Evolutionary conservation across 1,284 basidiomycete genomes (phyloP), one percentile per base, ranked within the genome.

Genomic region (Cerioporus squamosus): DNA sequence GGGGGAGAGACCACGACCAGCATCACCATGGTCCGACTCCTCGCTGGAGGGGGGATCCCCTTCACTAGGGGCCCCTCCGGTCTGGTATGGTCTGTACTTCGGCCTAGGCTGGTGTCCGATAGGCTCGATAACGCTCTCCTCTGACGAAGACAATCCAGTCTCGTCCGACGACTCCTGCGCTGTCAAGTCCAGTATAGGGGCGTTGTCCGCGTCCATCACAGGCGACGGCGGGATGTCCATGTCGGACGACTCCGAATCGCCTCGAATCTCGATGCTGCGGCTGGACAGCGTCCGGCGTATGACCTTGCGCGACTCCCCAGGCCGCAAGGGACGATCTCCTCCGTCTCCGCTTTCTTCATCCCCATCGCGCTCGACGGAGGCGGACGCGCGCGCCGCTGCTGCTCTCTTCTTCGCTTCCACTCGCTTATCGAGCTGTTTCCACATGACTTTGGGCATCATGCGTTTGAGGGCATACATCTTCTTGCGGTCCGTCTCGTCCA

Each of bases 231-330:
- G 42, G 14, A 51, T 59, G 40, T 64, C 65, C 18, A 60, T 57
- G 45, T 69, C 70, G 38, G 62, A 66, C 61, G 68, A 69, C 63
- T 72, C 71, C 5, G 68, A 62, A 47, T 71, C 71, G 1, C 70
- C 71, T 14, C 59, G 52, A 29, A 72, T 67, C 42, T 64, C 64
- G 17, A 66, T 51, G 23, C 48, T 55, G 26, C 57, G 33, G 15
- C 45, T 45, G 17, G 53, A 51, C 20, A 52, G 7, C 15, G 45
- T 52, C 42, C 45, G 36, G 38, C 68, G 51, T 8, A 66, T 59
- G 22, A 64, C 61, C 26, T 63, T 49, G 38, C 65, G 60, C 10
- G 69, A 59, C 47, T 69, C 63, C 0, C 70, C 70, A 2, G 70
- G 69, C 17, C 51, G 64, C 14, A 72, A 51, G 14, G 69, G 69